Percentiles rank a stretch among this genome's conserved stretches.
Evolutionary conservation across 2,329 filamentous ascomycete species (phyloP).

Genomic region (Fusarium anguioides): DNA sequence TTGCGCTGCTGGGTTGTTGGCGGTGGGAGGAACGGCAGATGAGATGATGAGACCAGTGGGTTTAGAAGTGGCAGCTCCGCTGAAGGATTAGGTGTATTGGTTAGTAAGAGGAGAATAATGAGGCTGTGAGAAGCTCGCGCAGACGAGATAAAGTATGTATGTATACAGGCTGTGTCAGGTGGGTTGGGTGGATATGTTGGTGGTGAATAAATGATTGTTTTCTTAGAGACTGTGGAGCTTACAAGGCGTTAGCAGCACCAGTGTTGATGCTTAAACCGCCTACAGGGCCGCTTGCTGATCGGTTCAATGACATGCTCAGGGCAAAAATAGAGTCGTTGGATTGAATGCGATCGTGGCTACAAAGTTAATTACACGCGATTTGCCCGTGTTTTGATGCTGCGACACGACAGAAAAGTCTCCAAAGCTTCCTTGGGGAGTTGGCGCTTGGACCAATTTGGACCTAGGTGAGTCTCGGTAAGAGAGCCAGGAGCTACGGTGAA

Average conservation of each 20-base stretch:
- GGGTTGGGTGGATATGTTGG: slow-evolving; percentile 30
- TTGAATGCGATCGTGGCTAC: slow-evolving; percentile 35
- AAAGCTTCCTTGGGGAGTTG: slow-evolving; percentile 27
- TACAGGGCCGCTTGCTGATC: slow-evolving; percentile 69
- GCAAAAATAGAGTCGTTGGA: slow-evolving; percentile 22
- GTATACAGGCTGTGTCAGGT: slow-evolving; percentile 5
- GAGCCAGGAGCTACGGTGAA: slow-evolving; percentile 1
- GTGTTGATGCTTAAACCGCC: slow-evolving; percentile 74
- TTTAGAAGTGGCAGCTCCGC: slow-evolving; percentile 45
- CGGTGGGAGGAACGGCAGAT: slow-evolving; percentile 36
- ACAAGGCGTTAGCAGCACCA: slow-evolving; percentile 65
- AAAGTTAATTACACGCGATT: slow-evolving; percentile 33
- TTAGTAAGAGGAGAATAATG: slow-evolving; percentile 28
- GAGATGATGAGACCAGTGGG: slow-evolving; percentile 54
- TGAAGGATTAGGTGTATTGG: slow-evolving; percentile 25
- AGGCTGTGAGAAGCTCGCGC: slow-evolving; percentile 11
- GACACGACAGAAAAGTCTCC: slow-evolving; percentile 32
- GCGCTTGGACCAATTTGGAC: slow-evolving; percentile 37
- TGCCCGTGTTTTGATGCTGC: slow-evolving; percentile 37
- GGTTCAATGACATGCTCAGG: slow-evolving; percentile 60
- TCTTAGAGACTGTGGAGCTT: slow-evolving; percentile 45
- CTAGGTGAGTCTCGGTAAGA: slow-evolving; percentile 33
- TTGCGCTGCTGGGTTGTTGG: slow-evolving; percentile 44
- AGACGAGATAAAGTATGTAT: background rate
- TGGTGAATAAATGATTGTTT: slow-evolving; percentile 40